Evolutionary conservation across 176 grass and related monocot species (phyloP).

Genomic region (Aegilops speltoides): DNA sequence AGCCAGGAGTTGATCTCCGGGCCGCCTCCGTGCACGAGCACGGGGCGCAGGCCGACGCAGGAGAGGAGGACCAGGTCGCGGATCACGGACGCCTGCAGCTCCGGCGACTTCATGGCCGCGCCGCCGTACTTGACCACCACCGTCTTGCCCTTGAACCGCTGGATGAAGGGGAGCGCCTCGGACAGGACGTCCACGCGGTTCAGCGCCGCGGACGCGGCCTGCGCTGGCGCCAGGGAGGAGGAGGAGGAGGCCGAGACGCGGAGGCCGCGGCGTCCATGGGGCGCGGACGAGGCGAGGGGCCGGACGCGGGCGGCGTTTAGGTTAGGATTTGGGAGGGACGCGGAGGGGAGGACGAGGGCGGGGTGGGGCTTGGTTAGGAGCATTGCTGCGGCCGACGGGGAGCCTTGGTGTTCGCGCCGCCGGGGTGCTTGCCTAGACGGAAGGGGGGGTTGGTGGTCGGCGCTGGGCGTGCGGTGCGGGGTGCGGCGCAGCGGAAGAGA

Average conservation of each 20-base stretch:
- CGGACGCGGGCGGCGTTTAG: not conserved
- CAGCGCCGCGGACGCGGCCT: constrained; percentile 30
- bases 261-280: not conserved
- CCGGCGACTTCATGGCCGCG: constrained; percentile 71
- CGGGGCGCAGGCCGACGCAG: constrained; percentile 69
- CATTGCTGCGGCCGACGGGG: constrained; percentile 15
- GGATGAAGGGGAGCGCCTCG: constrained; percentile 90
- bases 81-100: constrained; percentile 65
- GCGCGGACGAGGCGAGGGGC: not conserved
- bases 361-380: constrained; percentile 16
- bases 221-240: not conserved
- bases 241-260: constrained; percentile 18
- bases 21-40: constrained; percentile 81
- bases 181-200: constrained; percentile 72
- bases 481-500: not conserved
- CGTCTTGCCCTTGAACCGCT: constrained; percentile 82
- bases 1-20: constrained; percentile 83
- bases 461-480: constrained; percentile 21
- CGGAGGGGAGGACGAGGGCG: not conserved
- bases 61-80: constrained; percentile 80
- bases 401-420: too few species aligned
- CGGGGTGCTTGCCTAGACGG: not conserved
- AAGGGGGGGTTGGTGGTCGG: constrained; percentile 12
- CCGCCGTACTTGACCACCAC: constrained; percentile 89
- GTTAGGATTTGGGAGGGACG: not conserved